Percentiles rank a stretch among this genome's conserved stretches.
Conservation (phyloP, 768 basidiomycete genomes). For the Serpula lacrymans region DNA sequence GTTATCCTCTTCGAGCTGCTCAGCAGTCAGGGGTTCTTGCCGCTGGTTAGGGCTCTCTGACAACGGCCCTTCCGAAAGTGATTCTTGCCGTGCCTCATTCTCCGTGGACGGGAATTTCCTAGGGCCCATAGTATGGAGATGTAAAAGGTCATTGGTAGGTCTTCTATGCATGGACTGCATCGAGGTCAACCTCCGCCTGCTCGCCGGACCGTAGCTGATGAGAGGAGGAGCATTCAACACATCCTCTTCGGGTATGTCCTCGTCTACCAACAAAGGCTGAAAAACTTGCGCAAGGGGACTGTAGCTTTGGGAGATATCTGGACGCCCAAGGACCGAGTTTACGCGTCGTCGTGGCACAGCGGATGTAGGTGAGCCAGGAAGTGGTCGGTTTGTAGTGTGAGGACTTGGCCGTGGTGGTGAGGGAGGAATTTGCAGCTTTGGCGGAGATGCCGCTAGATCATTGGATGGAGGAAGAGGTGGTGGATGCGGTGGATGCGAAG, state of each 20-base stretch:
- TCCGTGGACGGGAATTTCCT: slow-evolving; percentile 13
- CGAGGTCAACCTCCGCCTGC: slow-evolving; percentile 36
- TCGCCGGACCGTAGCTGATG: slow-evolving; percentile 38
- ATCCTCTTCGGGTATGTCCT: slow-evolving; percentile 36
- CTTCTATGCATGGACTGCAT: slow-evolving; percentile 21
- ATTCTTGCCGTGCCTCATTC: slow-evolving; percentile 22
- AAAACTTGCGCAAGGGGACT: slow-evolving; percentile 77
- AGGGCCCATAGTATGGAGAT: slow-evolving; percentile 3
- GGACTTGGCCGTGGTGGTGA: slow-evolving; percentile 3
- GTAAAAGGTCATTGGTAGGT: slow-evolving; percentile 8
- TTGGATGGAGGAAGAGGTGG: slow-evolving; percentile 18
- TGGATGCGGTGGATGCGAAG: slow-evolving; percentile 15
- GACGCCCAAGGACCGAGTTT: slow-evolving; percentile 15
- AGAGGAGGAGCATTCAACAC: slow-evolving; percentile 10
- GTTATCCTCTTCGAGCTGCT: slow-evolving; percentile 22
- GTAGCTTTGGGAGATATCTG: slow-evolving; percentile 33
- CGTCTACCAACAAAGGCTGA: slow-evolving; percentile 61
- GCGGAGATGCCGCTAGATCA: slow-evolving; percentile 1
- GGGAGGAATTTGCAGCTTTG: slow-evolving; percentile 3
- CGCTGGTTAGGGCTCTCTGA: slow-evolving; percentile 26
- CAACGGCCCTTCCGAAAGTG: slow-evolving; percentile 11
- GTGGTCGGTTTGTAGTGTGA: neutral
- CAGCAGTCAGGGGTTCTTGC: slow-evolving; percentile 17
- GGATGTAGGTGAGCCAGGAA: slow-evolving; percentile 8
- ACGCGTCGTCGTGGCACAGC: slow-evolving; percentile 16